Percentiles rank a stretch among this genome's conserved stretches.
Evolutionary conservation across 1,284 basidiomycete genomes (phyloP).

Genomic region (Entoloma clypeatum): DNA sequence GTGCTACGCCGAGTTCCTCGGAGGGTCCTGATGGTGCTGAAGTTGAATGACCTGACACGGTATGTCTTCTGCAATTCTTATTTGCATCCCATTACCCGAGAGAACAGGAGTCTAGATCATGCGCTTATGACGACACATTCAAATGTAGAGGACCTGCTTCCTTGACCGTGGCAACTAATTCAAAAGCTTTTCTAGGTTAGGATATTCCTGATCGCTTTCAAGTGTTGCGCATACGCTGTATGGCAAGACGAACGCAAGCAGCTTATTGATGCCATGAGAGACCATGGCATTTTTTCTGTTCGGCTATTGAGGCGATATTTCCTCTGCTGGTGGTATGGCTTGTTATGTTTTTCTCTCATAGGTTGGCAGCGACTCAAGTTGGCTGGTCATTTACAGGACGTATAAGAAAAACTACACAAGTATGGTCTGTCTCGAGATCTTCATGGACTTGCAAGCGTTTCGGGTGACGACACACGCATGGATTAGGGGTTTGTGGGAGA

Average conservation of each 20-base stretch:
- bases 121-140: constrained; percentile 74
- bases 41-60: constrained; percentile 81
- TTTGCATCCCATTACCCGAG: background rate
- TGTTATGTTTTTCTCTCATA: constrained; percentile 6
- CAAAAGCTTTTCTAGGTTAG: constrained; percentile 47
- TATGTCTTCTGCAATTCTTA: constrained; percentile 25
- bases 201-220: constrained; percentile 89
- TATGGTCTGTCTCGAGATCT: constrained; percentile 50
- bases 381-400: constrained; percentile 40
- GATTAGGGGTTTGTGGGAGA: constrained; percentile 55
- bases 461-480: constrained; percentile 61
- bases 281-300: constrained; percentile 50
- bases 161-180: constrained; percentile 2
- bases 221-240: constrained; percentile 83
- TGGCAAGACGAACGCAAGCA: constrained; percentile 76
- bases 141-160: constrained; percentile 39
- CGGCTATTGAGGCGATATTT: constrained; percentile 53
- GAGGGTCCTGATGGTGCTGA: constrained; percentile 84
- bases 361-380: constrained; percentile 9
- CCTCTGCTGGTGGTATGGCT: constrained; percentile 59
- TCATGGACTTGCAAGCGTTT: constrained; percentile 68
- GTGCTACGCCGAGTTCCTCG: constrained; percentile 80
- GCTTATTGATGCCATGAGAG: constrained; percentile 44
- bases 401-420: constrained; percentile 52
- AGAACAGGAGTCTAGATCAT: constrained; percentile 61